Percentiles rank a stretch among this genome's conserved stretches.
These are phyloP conservation scores for Priceomyces melissophilus DNA, from an alignment of 805 yeast species.

Conservation along the genomic window DNA sequence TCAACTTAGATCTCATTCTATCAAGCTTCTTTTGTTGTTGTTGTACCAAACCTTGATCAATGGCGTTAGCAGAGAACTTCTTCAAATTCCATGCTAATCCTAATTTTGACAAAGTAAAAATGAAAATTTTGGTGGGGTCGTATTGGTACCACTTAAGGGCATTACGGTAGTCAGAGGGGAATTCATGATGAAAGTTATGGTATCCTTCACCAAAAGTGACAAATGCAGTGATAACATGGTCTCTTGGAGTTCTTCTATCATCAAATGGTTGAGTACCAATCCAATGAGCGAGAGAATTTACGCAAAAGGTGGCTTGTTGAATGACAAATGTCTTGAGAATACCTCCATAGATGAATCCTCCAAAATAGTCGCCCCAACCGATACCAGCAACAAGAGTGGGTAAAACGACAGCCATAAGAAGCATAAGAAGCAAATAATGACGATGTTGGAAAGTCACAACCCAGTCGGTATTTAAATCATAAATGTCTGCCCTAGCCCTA, in stretches of 20 bases:
- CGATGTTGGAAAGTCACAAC: slow-evolving; percentile 78
- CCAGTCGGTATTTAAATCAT: slow-evolving; percentile 75
- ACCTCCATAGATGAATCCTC: slow-evolving; percentile 79
- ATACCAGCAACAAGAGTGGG: slow-evolving; percentile 65
- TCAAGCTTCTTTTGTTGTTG: slow-evolving; percentile 81
- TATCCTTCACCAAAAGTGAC: slow-evolving; percentile 89
- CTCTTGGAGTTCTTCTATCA: slow-evolving; percentile 84
- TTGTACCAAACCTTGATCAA: slow-evolving; percentile 77
- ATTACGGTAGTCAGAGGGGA: slow-evolving; percentile 85
- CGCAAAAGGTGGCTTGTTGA: slow-evolving; percentile 86
- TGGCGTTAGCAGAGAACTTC: slow-evolving; percentile 74
- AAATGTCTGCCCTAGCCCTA: slow-evolving; percentile 77
- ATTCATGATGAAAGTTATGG: slow-evolving; percentile 88
- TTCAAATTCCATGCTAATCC: slow-evolving; percentile 74
- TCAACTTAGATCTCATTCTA: slow-evolving; percentile 53
- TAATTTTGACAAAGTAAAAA: slow-evolving; percentile 55
- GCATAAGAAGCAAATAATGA: slow-evolving; percentile 64
- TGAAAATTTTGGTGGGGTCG: slow-evolving; percentile 73
- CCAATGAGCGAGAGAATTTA: slow-evolving; percentile 84
- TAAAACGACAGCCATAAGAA: slow-evolving; percentile 55
- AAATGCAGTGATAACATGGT: slow-evolving; percentile 73
- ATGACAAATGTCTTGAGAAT: slow-evolving; percentile 63
- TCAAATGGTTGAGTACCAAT: slow-evolving; percentile 84
- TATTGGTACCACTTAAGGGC: slow-evolving; percentile 86
- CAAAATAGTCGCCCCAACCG: slow-evolving; percentile 54